phyloP scores from a whole-genome alignment of 2,329 filamentous ascomycete species.

The Niveomyces coronatus region DNA sequence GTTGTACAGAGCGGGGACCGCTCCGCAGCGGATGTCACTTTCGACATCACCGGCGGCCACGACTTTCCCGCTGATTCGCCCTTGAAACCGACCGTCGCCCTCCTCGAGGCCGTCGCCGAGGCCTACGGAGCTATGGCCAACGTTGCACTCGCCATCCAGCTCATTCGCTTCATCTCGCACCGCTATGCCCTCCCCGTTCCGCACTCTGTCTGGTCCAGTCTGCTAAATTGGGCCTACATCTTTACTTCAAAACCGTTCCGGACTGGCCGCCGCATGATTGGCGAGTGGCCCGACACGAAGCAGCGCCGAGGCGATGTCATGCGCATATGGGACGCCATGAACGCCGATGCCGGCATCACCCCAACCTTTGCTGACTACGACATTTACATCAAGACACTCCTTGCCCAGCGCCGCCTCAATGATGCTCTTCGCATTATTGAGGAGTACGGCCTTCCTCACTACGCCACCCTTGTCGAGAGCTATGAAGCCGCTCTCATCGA shows the following conservation, averaged over 20 bases:
- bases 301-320: slow-evolving; percentile 35
- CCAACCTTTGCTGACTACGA: slow-evolving; percentile 49
- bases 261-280: slow-evolving; percentile 26
- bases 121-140: slow-evolving; percentile 57
- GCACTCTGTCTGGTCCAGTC: slow-evolving; percentile 49
- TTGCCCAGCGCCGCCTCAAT: slow-evolving; percentile 19
- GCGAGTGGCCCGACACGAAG: slow-evolving; percentile 19
- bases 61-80: slow-evolving; percentile 37
- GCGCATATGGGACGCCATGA: slow-evolving; percentile 50
- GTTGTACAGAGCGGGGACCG: slow-evolving; percentile 13
- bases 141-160: slow-evolving; percentile 44
- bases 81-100: slow-evolving; percentile 43
- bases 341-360: slow-evolving; percentile 42
- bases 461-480: slow-evolving; percentile 16
- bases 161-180: slow-evolving; percentile 53
- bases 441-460: slow-evolving; percentile 30
- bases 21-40: slow-evolving; percentile 13
- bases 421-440: slow-evolving; percentile 28
- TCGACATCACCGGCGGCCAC: slow-evolving; percentile 25
- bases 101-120: slow-evolving; percentile 60
- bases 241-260: slow-evolving; percentile 30
- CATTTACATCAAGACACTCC: slow-evolving; percentile 29
- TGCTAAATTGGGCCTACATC: slow-evolving; percentile 59
- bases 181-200: slow-evolving; percentile 49
- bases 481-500: slow-evolving; percentile 21